These are phyloP conservation scores for Crithidia fasciculata DNA, from an alignment of 208 protist genomes.

Conservation along the genomic window DNA sequence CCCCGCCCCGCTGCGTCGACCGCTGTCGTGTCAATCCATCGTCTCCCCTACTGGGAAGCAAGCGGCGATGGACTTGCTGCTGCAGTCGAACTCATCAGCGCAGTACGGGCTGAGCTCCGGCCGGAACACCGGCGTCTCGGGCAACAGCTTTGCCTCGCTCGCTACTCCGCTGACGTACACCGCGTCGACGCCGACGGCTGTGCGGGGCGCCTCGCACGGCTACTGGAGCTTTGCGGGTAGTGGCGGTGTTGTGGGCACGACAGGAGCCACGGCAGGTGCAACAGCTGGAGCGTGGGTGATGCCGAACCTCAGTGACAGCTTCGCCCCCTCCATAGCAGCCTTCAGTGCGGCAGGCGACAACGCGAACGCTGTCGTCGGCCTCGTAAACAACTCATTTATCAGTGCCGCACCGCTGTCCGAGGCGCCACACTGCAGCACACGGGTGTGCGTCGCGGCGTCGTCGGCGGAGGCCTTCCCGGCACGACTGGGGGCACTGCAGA, in stretches of 20 bases:
- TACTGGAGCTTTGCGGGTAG: neutral
- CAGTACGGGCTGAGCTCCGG: constrained; percentile 16
- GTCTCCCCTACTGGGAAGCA: neutral
- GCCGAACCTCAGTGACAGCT: constrained; percentile 14
- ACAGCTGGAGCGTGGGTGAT: neutral
- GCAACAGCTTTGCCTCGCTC: constrained; percentile 1
- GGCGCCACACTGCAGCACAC: neutral
- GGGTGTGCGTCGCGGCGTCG: neutral
- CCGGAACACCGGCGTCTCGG: neutral
- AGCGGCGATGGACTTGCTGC: neutral
- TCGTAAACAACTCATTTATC: neutral
- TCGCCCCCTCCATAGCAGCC: constrained; percentile 5
- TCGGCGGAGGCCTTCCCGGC: neutral
- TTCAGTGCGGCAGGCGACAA: neutral
- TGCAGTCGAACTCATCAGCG: constrained; percentile 4
- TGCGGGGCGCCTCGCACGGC: neutral
- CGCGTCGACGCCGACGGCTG: neutral
- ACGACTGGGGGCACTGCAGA: neutral
- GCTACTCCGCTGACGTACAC: constrained; percentile 1
- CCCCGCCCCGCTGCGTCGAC: neutral
- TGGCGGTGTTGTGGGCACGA: neutral
- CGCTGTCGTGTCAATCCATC: constrained; percentile 2
- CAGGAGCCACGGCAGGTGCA: too few species aligned
- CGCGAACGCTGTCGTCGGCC: neutral
- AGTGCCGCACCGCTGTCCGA: neutral